Evolutionary conservation across 108 stramenopile genomes (phyloP), one percentile per base, ranked within the genome.

Genomic region (Nannochloropsis salina): DNA sequence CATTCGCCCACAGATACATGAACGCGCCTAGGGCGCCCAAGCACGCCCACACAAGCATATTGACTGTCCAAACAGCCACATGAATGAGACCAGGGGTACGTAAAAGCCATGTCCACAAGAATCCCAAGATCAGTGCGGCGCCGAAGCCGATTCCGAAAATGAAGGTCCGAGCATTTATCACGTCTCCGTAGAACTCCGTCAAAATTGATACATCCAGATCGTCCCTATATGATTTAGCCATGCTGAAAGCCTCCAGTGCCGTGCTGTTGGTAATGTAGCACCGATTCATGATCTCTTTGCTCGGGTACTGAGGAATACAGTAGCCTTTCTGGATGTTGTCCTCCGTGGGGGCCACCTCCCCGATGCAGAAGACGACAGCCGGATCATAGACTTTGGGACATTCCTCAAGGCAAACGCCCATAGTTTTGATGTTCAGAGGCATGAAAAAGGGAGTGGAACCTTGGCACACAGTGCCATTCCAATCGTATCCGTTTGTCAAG

Each of bases 41-140:
- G 6, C 15, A 74, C 20, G 20, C 61, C 61, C 61, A 74, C 61
- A 74, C 61, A 15, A 74, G 61, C 2, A 74, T n/a, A 74, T 74
- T 41, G 82, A 41, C 41, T 18, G 31, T 82, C 42, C 42, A 89
- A 84, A 2, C 89, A 86, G 81, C 83, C 82, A 8, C 86, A 83
- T 79, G 80, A 86, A 44, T 83, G 12, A 31, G 42, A 9, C 41
- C 10, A 18, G 82, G 82, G 42, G 82, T 42, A 42, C 41, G 42
- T 20, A 15, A 12, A 2, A 83, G 15, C 61, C 61, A 74, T 15
- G 61, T 74, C 61, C 61, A 74, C 20, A 74, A n/a, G 61, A 74
- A 74, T 3, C 61, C 61, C 15, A 74, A n/a, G 61, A 74, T n/a
- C 15, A 74, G 61, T 4, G 61, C 61, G n/a, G 61, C 61, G n/a